Base-by-base conservation (phyloP, 106 monocot genomes). In the Allium fistulosum region DNA sequence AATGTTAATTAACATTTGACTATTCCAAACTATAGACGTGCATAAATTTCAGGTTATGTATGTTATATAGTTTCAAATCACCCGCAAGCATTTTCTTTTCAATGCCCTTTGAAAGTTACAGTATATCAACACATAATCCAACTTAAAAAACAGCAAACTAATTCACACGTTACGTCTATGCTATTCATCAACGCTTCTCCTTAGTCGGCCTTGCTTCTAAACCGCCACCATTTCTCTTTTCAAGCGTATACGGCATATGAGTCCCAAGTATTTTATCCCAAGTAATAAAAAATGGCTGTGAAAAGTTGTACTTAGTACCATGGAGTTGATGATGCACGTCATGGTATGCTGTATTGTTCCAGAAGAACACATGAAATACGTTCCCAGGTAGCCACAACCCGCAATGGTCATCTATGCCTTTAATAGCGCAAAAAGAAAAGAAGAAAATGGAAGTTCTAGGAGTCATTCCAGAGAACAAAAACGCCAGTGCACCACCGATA, bases 231-330 rank as follows among this genome's bases (percentile, higher is more conserved):
- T 15, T 14, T 46, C 78, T 78, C 57, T 62, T 67, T 66, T 27
- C 65, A 11, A 82, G 12, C 9, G 16, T 57, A 61, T 71, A 75
- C 4, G 73, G 78, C 74, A 58, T 72, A 69, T 78, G 61, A 9
- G 78, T 78, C 28, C 78, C 82, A 1, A 82, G 26, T 4, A 82
- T 51, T 26, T 60, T 69, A 52, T 82, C 82, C 82, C 82, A 82
- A 4, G 52, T 63, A 13, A 74, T 50, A 13, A 79, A 80, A 58
- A 80, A 80, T 8, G 79, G 79, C 70, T 80, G 79, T 9, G 81
- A 48, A 58, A 81, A 81, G 69, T 81, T 81, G 63, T 14, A 69
- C 69, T 69, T 72, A 11, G 45, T 57, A 9, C 81, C 81, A 15
- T 62, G 52, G 28, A 77, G 72, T 48, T 77, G 81, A 55, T 81